Evolutionary conservation across 768 basidiomycete genomes (phyloP), one percentile per base, ranked within the genome.

Genomic region (Pulveroboletus sp.): DNA sequence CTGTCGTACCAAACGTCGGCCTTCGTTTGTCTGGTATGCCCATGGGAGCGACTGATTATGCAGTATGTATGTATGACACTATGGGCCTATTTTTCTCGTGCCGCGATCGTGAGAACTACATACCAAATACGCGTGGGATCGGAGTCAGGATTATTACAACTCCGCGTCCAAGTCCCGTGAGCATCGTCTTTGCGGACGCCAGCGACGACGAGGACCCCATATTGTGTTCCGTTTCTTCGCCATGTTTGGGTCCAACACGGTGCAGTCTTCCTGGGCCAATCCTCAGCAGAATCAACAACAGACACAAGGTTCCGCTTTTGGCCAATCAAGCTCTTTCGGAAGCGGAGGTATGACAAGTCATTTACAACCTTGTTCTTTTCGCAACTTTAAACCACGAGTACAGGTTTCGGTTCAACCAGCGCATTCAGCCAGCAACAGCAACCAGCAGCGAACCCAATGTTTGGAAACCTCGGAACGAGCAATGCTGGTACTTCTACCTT

Each of bases 1-100:
- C 75, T 43, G 94, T 77, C 5, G 94, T 95, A 63, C 85, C 79
- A 66, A 95, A 97, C 0, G 87, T 88, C 14, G 78, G 75, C 39
- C 50, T 69, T 55, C 66, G 71, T 51, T 62, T 69, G 43, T 63
- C 68, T 24, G 77, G 74, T 58, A 59, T 62, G 62, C 80, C 79
- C n/a, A n/a, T n/a, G n/a, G n/a, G n/a, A n/a, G n/a, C n/a, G n/a
- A n/a, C n/a, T n/a, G n/a, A n/a, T n/a, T n/a, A n/a, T n/a, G n/a
- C n/a, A n/a, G n/a, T n/a, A n/a, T n/a, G n/a, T n/a, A 29, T 25
- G 34, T n/a, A 41, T 19, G 14, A 16, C 25, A 17, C 27, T 9
- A 14, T 19, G 14, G 6, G n/a, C 38, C 32, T 45, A 53, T 50
- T 51, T 61, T 58, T 52, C 43, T 24, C 27, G n/a, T 21, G 20